phyloP scores from a whole-genome alignment of 768 basidiomycete species.

The Phylloporus scabripes region DNA sequence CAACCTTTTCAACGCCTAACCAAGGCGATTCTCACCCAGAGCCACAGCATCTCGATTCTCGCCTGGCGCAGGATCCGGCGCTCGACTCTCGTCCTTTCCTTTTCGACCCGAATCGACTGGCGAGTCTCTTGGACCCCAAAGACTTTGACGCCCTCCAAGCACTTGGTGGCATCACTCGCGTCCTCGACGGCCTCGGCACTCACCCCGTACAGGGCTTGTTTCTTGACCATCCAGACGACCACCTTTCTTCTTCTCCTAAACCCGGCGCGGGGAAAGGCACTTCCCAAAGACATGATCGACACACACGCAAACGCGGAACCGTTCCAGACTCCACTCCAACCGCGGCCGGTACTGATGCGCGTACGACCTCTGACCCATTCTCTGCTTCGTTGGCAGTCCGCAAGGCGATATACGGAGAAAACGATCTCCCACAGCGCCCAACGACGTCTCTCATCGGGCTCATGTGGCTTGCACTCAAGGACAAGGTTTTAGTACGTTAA shows the following conservation, averaged over 20 bases:
- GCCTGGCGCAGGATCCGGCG: slow-evolving; percentile 34
- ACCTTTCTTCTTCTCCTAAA: slow-evolving; percentile 6
- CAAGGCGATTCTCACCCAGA: slow-evolving; percentile 22
- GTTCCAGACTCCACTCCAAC: slow-evolving; percentile 9
- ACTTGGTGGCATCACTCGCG: slow-evolving; percentile 64
- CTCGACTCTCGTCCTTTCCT: slow-evolving; percentile 66
- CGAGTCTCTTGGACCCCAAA: slow-evolving; percentile 88
- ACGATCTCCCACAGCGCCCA: slow-evolving; percentile 64
- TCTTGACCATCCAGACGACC: neutral
- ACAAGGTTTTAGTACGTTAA: slow-evolving; percentile 76
- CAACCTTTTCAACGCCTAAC: slow-evolving; percentile 16
- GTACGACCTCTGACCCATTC: slow-evolving; percentile 7
- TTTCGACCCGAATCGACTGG: slow-evolving; percentile 70
- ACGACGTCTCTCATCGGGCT: slow-evolving; percentile 66
- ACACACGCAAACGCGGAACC: neutral
- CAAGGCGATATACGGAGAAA: slow-evolving; percentile 65
- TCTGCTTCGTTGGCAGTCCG: slow-evolving; percentile 55
- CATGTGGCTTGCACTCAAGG: slow-evolving; percentile 85
- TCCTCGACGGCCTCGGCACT: slow-evolving; percentile 74
- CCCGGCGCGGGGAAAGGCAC: slow-evolving; percentile 29
- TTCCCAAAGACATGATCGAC: slow-evolving; percentile 31
- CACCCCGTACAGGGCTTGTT: slow-evolving; percentile 44
- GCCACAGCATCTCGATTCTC: slow-evolving; percentile 15
- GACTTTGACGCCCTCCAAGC: slow-evolving; percentile 55
- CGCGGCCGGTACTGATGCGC: neutral